These are phyloP conservation scores for Lagerstroemia fauriei DNA, from an alignment of 441 rosid genomes.

Conservation along the genomic window DNA sequence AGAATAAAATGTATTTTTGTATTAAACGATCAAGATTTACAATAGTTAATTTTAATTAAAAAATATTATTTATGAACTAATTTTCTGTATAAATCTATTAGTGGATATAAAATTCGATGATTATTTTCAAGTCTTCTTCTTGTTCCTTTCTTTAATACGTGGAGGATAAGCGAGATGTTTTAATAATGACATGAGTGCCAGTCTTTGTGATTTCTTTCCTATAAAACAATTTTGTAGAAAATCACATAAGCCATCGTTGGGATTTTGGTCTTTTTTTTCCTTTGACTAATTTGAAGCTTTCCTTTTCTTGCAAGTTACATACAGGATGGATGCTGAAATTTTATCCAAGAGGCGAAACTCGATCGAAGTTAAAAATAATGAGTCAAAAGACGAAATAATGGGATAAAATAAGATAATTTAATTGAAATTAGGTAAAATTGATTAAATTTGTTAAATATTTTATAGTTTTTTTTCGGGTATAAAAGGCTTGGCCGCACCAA, in stretches of 20 bases:
- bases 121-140: not conserved
- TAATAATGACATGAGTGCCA: not conserved
- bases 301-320: not conserved
- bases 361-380: no score
- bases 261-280: not conserved
- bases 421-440: no score
- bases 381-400: no score
- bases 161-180: not conserved
- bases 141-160: not conserved
- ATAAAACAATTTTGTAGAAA: not conserved
- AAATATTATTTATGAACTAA: no score
- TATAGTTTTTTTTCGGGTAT: no score
- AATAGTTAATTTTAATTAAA: no score
- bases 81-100: no score
- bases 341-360: not conserved
- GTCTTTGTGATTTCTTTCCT: not conserved
- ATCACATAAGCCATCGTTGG: not conserved
- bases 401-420: no score
- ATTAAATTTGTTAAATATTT: no score
- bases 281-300: not conserved
- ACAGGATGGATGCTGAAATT: not conserved
- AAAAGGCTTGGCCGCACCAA: no score
- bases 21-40: no score
- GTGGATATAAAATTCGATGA: not conserved
- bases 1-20: no score